These are phyloP conservation scores for Ophiocordyceps camponoti-saundersi DNA, from an alignment of 2,329 filamentous ascomycete species.

Conservation along the genomic window DNA sequence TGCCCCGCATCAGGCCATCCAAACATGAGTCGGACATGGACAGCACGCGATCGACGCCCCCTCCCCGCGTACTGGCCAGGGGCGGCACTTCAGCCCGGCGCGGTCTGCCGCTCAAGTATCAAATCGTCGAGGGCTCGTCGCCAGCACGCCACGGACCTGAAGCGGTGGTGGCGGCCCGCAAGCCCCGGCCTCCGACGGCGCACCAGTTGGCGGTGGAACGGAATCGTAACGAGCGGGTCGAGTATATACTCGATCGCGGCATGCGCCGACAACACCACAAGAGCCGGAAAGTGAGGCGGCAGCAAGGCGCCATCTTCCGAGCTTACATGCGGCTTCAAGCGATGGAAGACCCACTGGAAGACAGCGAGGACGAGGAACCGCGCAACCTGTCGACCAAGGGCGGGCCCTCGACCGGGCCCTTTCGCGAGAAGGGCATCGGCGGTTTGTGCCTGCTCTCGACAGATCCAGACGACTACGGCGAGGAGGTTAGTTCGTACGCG, in stretches of 20 bases:
- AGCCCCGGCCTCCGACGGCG: slow-evolving; percentile 60
- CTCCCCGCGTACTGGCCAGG: slow-evolving; percentile 15
- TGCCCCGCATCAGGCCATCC: slow-evolving; percentile 45
- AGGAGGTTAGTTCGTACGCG: slow-evolving; percentile 51
- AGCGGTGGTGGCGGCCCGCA: slow-evolving; percentile 32
- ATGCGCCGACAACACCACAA: slow-evolving; percentile 49
- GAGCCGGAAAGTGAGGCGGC: slow-evolving; percentile 41
- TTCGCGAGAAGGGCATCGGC: slow-evolving; percentile 41
- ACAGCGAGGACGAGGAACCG: slow-evolving; percentile 43
- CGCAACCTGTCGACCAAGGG: slow-evolving; percentile 13
- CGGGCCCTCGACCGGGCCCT: slow-evolving; percentile 17
- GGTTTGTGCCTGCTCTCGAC: slow-evolving; percentile 43
- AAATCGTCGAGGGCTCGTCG: slow-evolving; percentile 43
- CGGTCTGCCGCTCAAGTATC: slow-evolving; percentile 33
- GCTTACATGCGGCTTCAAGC: slow-evolving; percentile 46
- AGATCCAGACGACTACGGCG: slow-evolving; percentile 60
- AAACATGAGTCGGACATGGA: slow-evolving; percentile 38
- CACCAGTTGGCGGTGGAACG: slow-evolving; percentile 70
- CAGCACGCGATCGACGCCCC: slow-evolving; percentile 25
- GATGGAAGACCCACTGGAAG: slow-evolving; percentile 37
- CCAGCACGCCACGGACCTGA: slow-evolving; percentile 38
- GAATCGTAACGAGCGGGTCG: slow-evolving; percentile 63
- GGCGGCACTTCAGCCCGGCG: slow-evolving; percentile 5
- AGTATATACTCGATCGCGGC: slow-evolving; percentile 64
- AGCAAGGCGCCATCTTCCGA: slow-evolving; percentile 49